These are phyloP conservation scores for Lasiodiplodia citricola DNA, from an alignment of 2,329 filamentous ascomycete species.

Conservation along the genomic window DNA sequence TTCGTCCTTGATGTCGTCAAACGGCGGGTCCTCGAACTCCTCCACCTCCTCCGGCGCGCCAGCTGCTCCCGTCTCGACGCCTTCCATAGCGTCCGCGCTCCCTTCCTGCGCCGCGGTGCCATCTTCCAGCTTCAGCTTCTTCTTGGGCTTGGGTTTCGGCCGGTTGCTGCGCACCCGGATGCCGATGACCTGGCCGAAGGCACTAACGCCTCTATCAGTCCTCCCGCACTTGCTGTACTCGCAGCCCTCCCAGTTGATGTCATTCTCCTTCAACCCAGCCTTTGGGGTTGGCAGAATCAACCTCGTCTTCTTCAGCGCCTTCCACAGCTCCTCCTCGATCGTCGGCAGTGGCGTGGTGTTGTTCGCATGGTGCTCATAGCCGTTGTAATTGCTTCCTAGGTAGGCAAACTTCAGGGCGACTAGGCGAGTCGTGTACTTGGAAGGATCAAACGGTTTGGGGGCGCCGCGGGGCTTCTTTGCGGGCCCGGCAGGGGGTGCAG, in stretches of 20 bases:
- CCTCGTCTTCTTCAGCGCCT: constrained; percentile 79
- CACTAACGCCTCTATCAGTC: constrained; percentile 91
- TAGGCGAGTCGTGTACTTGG: constrained; percentile 79
- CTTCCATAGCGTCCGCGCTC: constrained; percentile 27
- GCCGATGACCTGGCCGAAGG: constrained; percentile 93
- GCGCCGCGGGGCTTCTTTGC: constrained; percentile 37
- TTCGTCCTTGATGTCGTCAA: constrained; percentile 78
- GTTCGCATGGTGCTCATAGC: constrained; percentile 83
- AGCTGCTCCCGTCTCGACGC: constrained; percentile 5
- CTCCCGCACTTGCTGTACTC: constrained; percentile 95
- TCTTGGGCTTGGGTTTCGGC: constrained; percentile 55
- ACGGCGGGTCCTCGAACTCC: constrained; percentile 45
- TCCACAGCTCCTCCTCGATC: constrained; percentile 93
- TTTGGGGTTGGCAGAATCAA: constrained; percentile 73
- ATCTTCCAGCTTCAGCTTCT: constrained; percentile 27
- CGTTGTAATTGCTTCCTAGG: constrained; percentile 87
- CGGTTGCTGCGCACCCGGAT: constrained; percentile 80
- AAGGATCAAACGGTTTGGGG: constrained; percentile 70
- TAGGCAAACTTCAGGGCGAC: constrained; percentile 96
- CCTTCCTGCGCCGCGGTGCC: constrained; percentile 4
- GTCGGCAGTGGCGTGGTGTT: constrained; percentile 73
- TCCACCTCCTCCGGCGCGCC: not conserved
- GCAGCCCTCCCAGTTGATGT: constrained; percentile 78
- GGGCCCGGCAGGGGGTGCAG: not conserved
- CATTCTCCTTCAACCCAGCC: constrained; percentile 28